Conservation (phyloP, 208 protist genomes). For the Angomonas deanei region DNA sequence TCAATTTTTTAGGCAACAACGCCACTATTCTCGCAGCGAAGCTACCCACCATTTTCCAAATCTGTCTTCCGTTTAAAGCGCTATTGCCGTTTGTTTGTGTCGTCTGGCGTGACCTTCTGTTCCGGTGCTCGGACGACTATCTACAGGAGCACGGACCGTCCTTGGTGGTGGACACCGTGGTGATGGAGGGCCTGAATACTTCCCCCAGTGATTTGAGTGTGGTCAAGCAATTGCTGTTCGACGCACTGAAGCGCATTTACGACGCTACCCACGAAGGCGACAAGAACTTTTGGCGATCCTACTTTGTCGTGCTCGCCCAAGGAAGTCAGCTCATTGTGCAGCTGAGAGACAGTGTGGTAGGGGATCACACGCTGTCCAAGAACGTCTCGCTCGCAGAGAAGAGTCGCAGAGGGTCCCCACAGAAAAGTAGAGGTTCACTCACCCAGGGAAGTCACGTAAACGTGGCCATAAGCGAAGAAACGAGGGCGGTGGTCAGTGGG, state of each 20-base stretch:
- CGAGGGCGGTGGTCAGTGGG: slow-evolving; percentile 10
- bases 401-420: not conserved
- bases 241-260: not conserved
- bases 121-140: slow-evolving; percentile 57
- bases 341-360: not conserved
- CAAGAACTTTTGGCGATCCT: slow-evolving; percentile 3
- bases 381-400: not conserved
- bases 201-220: not conserved
- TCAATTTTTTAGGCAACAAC: slow-evolving; percentile 58
- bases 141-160: slow-evolving; percentile 52
- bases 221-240: not conserved
- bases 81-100: not conserved
- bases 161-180: slow-evolving; percentile 70
- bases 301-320: not conserved
- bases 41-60: slow-evolving; percentile 64
- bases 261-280: not conserved
- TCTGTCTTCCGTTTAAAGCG: slow-evolving; percentile 21
- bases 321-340: not conserved
- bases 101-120: slow-evolving; percentile 66
- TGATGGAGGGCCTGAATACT: slow-evolving; percentile 29
- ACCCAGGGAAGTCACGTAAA: not conserved
- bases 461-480: not conserved
- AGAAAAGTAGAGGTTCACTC: not conserved
- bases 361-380: not conserved
- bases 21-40: slow-evolving; percentile 74